Evolutionary conservation across 441 rosid genomes (phyloP), one percentile per base, ranked within the genome.

Genomic region (Lepidium campestre): DNA sequence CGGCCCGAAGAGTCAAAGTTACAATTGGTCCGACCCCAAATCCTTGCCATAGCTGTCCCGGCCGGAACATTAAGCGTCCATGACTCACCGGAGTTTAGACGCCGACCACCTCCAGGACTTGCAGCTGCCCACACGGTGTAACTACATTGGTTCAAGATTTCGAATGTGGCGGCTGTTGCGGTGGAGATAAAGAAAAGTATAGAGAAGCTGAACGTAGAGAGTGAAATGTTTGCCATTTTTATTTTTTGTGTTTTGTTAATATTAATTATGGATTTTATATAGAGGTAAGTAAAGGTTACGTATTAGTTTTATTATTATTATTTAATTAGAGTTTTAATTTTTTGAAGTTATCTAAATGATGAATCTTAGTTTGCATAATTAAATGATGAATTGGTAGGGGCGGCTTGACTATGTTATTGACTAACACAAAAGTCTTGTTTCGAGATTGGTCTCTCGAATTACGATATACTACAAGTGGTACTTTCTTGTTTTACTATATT

Each of bases 51-150:
- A 35, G 32, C 15, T 7, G 85, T 81, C 0, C 77, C 78, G 0
- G 78, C 57, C 0, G 71, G n/a, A 11, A 63, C 80, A n/a, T 66
- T 5, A 22, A 81, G 12, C 1, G 47, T 44, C 85, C 79, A 77
- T 0, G 78, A 44, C 46, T 72, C 73, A 54, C 77, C 77, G 0
- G 31, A 17, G 14, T 74, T 3, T 4, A 78, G 72, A 36, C 46
- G 71, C 14, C 34, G 48, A 13, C 84, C 84, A 19, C 88, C 85
- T 2, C 85, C 84, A 0, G 84, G 85, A 20, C 74, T 65, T 0
- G 84, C 79, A 0, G 83, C 82, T 0, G 80, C 83, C 80, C 81
- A 83, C 1, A 83, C 85, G 0, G 84, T 76, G 71, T 60, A 79
- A n/a, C 76, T 2, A n/a, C 87, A 81, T 25, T 73, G 55, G 73